Evolutionary conservation across 2,329 filamentous ascomycete genomes (phyloP).

Genomic region (Penicillium sp.): DNA sequence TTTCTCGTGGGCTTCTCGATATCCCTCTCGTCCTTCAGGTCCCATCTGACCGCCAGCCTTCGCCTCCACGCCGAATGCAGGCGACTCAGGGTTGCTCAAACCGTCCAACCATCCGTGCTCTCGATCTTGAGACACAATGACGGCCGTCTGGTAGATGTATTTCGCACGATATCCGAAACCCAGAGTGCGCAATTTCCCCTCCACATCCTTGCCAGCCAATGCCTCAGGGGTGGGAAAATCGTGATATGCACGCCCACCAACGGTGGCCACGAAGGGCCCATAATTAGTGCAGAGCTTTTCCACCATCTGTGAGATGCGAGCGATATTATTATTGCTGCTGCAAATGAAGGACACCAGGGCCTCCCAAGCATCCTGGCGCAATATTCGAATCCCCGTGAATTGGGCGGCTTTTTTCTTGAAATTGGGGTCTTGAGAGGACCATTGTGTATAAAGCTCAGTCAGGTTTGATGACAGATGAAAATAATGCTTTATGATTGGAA

Average conservation of each 20-base stretch:
- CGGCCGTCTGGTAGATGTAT: slow-evolving; percentile 84
- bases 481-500: slow-evolving; percentile 74
- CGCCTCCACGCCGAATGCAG: slow-evolving; percentile 53
- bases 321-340: slow-evolving; percentile 98
- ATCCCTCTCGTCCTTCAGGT: slow-evolving; percentile 60
- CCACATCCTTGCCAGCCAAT: slow-evolving; percentile 71
- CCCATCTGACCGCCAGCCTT: slow-evolving; percentile 48
- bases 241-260: slow-evolving; percentile 71
- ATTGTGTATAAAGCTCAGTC: slow-evolving; percentile 73
- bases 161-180: slow-evolving; percentile 94
- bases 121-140: slow-evolving; percentile 65
- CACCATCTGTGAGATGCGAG: slow-evolving; percentile 93
- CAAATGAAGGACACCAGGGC: slow-evolving; percentile 92
- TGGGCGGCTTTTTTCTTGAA: slow-evolving; percentile 82
- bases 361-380: slow-evolving; percentile 96
- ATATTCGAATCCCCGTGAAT: slow-evolving; percentile 86
- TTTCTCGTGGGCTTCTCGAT: slow-evolving; percentile 74
- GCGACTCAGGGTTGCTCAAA: slow-evolving; percentile 73
- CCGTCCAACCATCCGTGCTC: slow-evolving; percentile 72
- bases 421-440: slow-evolving; percentile 81
- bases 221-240: slow-evolving; percentile 79
- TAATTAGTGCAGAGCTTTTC: slow-evolving; percentile 87
- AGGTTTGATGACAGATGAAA: slow-evolving; percentile 82
- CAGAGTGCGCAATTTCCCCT: slow-evolving; percentile 72
- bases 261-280: slow-evolving; percentile 68